Base-by-base conservation (phyloP, 2,329 filamentous ascomycete species). In the Mycosphaerella arachidis region DNA sequence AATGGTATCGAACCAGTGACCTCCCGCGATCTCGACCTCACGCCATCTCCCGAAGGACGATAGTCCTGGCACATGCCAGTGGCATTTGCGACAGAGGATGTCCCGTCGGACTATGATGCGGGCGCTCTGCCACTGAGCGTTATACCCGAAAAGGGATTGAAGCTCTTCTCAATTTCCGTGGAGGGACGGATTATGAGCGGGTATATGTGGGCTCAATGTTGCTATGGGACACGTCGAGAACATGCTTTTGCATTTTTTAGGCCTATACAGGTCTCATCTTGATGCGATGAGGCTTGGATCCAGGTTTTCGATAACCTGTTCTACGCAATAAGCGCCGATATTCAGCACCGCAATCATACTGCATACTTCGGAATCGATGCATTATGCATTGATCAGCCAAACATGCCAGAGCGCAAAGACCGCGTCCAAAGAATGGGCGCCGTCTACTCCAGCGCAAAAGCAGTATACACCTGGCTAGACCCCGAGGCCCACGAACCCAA, bases 381-480 rank as follows among this genome's bases (percentile, higher is more conserved):
- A 4, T 31, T 66, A 8, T 66, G 63, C 33, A 64, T 66, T 18
- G 48, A 64, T 33, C 63, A 64, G 35, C n/a, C 24, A 1, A 51
- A 66, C 35, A 1, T 27, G 4, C 5, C 48, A 12, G 63, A 66
- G 54, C 45, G 51, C 16, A 50, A 43, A 16, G 30, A 54, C 13
- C 62, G 64, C 24, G 63, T 66, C 24, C 40, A 43, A 1, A 24
- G 50, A 6, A 66, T 64, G 63, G 51, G 48, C 10, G 30, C 33
- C 1, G 58, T 63, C 8, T 66, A 63, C 50, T 20, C 53, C 10
- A 58, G 48, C 7, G 59, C 60, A 3, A 18, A 9, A 13, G 37
- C 43, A 16, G 62, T 64, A 10, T 9, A 55, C 6, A 35, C 60
- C 33, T 64, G 62, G 62, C 57, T 64, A 1, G 62, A 60, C 5